These are phyloP conservation scores for Candida schatavii DNA, from an alignment of 805 yeast species.

Conservation along the genomic window DNA sequence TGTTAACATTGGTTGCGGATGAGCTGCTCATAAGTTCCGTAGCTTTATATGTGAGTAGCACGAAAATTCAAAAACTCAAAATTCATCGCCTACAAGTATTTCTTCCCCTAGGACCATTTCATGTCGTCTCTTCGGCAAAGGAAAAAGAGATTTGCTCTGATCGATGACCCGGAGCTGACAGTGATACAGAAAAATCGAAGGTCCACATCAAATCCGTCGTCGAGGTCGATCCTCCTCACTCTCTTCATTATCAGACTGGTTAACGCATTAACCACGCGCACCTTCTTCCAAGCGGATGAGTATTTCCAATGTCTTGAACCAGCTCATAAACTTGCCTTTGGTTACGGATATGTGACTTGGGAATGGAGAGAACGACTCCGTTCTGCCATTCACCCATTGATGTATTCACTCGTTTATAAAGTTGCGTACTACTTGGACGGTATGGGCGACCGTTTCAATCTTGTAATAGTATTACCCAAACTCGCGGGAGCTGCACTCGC, in stretches of 20 bases:
- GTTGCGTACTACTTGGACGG: slow-evolving; percentile 28
- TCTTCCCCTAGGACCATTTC: too few species aligned
- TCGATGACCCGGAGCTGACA: too few species aligned
- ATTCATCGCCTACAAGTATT: too few species aligned
- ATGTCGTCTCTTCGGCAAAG: too few species aligned
- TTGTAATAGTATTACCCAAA: slow-evolving; percentile 50
- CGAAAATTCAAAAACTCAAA: too few species aligned
- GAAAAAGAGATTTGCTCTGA: too few species aligned
- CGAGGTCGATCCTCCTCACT: slow-evolving; percentile 1
- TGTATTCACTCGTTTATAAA: slow-evolving; percentile 51
- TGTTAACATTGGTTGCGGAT: too few species aligned
- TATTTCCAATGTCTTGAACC: slow-evolving; percentile 92
- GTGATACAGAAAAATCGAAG: too few species aligned
- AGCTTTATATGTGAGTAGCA: too few species aligned
- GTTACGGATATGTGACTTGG: slow-evolving; percentile 89
- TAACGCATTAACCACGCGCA: slow-evolving; percentile 61
- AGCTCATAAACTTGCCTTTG: slow-evolving; percentile 72
- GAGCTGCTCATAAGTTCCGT: too few species aligned
- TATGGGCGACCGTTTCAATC: slow-evolving; percentile 32
- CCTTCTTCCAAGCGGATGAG: slow-evolving; percentile 96
- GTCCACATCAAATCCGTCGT: neutral
- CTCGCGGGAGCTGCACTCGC: slow-evolving; percentile 67
- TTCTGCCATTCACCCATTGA: slow-evolving; percentile 74
- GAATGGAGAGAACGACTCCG: slow-evolving; percentile 83
- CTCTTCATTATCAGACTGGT: slow-evolving; percentile 45